Conservation (phyloP, 345 rosid genomes). For the Citrus glauca region DNA sequence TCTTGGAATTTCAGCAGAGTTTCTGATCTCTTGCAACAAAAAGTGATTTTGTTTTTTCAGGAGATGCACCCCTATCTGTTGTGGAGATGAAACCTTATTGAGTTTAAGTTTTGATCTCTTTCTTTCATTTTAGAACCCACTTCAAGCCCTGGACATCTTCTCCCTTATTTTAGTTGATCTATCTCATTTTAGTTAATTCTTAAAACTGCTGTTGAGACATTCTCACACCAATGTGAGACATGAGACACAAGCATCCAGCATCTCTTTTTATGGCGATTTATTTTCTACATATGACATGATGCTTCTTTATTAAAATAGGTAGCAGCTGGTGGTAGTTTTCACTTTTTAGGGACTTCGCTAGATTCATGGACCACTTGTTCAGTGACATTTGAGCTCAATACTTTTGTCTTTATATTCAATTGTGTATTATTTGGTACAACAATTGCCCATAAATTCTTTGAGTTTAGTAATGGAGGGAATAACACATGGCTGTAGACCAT, state of each 20-base stretch:
- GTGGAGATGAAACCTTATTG: neutral
- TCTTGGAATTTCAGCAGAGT: neutral
- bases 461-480: slow-evolving; percentile 20
- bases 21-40: neutral
- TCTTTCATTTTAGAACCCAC: neutral
- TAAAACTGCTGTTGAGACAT: neutral
- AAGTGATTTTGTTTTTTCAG: neutral
- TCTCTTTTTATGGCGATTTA: neutral
- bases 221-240: neutral
- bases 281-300: neutral
- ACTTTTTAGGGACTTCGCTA: neutral
- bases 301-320: neutral
- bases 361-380: neutral
- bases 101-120: neutral
- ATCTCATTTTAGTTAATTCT: neutral
- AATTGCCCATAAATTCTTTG: slow-evolving; percentile 5
- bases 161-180: neutral
- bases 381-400: neutral
- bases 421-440: neutral
- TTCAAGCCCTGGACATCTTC: neutral
- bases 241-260: neutral
- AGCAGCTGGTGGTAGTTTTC: neutral
- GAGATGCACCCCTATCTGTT: neutral
- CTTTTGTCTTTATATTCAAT: neutral
- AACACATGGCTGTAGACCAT: slow-evolving; percentile 59